These are phyloP conservation scores for Fusarium nelsonii DNA, from an alignment of 2,329 filamentous ascomycete genomes.

Conservation along the genomic window DNA sequence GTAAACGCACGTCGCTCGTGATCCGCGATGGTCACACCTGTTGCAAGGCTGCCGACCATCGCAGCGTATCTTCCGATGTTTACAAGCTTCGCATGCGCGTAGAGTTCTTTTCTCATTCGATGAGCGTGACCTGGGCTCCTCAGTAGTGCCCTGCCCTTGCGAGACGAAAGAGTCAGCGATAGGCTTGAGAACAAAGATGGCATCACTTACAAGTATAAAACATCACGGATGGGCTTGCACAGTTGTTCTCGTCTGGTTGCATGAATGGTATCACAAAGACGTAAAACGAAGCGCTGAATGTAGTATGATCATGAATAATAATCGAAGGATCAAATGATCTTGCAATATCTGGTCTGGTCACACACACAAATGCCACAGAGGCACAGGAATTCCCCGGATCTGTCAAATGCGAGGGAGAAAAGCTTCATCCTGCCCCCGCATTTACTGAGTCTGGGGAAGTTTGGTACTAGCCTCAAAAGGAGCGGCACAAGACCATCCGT, in stretches of 20 bases:
- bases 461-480: background rate
- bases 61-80: slow-evolving; percentile 11
- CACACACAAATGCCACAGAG: background rate
- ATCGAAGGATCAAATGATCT: no score
- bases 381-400: background rate
- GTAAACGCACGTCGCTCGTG: slow-evolving; percentile 1
- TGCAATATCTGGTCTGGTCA: background rate
- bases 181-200: no score
- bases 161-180: background rate
- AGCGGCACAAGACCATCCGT: background rate
- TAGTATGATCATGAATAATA: no score
- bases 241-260: no score
- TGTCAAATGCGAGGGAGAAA: background rate
- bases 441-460: background rate
- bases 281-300: no score
- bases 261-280: no score
- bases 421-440: background rate
- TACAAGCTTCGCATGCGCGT: slow-evolving; percentile 5
- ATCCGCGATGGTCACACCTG: background rate
- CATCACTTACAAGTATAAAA: slow-evolving; percentile 3
- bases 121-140: background rate
- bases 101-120: background rate
- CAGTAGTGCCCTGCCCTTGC: background rate
- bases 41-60: slow-evolving; percentile 16
- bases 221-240: background rate